Percentiles rank a stretch among this genome's conserved stretches.
Conservation (phyloP, 2,329 filamentous ascomycete genomes). For the Achaetomium macrosporum region DNA sequence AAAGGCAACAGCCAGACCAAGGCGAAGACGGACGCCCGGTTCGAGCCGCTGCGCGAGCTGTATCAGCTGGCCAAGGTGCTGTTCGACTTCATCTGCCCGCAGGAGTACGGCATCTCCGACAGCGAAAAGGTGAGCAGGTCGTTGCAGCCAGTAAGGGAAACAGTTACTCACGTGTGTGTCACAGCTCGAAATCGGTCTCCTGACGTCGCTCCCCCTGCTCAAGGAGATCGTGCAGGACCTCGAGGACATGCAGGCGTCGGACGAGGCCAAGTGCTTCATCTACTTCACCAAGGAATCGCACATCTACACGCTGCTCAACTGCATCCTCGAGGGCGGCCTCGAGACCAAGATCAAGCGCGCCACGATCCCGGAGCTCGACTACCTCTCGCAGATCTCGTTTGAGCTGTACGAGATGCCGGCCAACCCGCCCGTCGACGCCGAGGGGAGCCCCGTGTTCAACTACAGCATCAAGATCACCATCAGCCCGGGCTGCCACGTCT, state of each 20-base stretch:
- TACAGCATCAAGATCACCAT: slow-evolving; percentile 97
- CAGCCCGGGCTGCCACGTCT: slow-evolving; percentile 91
- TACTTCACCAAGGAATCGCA: slow-evolving; percentile 99
- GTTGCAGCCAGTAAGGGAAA: not conserved
- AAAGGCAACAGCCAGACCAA: slow-evolving; percentile 68
- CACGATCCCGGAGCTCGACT: slow-evolving; percentile 94
- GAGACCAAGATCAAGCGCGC: slow-evolving; percentile 95
- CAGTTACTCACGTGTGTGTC: slow-evolving; percentile 14
- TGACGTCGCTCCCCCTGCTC: slow-evolving; percentile 87
- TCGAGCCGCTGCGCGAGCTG: slow-evolving; percentile 84
- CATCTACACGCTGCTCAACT: slow-evolving; percentile 96
- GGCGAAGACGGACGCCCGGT: slow-evolving; percentile 74
- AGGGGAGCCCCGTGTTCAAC: slow-evolving; percentile 69
- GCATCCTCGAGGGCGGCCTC: slow-evolving; percentile 93
- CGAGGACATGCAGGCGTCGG: slow-evolving; percentile 92
- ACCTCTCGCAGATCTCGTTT: slow-evolving; percentile 95
- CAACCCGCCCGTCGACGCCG: slow-evolving; percentile 42
- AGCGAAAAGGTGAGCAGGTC: slow-evolving; percentile 62
- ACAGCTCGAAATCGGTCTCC: slow-evolving; percentile 83
- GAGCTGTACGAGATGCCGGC: slow-evolving; percentile 96
- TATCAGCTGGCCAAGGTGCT: slow-evolving; percentile 91
- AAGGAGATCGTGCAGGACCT: slow-evolving; percentile 96
- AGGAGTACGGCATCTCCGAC: slow-evolving; percentile 95
- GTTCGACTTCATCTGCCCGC: slow-evolving; percentile 97
- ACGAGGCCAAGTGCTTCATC: slow-evolving; percentile 92